Evolutionary conservation across 176 grass and related monocot genomes (phyloP).

Genomic region (Zea mays): Zm-B73-REFERENCE-NAM-5.0 NC_050103.1:163449001-163449500

Average conservation of each 20-base stretch:
- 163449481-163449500: too few relatives aligned
- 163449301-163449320: constrained; percentile 5
- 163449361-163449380: background rate
- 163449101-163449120: background rate
- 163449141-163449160: background rate
- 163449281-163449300: constrained; percentile 18
- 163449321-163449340: background rate
- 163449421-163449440: constrained; percentile 6
- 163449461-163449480: too few relatives aligned
- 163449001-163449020: too few relatives aligned
- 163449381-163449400: background rate
- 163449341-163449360: constrained; percentile 3
- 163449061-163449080: too few relatives aligned
- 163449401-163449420: background rate
- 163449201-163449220: background rate
- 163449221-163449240: constrained; percentile 14
- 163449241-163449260: constrained; percentile 5
- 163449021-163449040: too few relatives aligned
- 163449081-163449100: too few relatives aligned
- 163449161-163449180: background rate
- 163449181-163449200: background rate
- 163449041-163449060: too few relatives aligned
- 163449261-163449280: constrained; percentile 8
- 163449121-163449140: background rate
- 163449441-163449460: too few relatives aligned